Evolutionary conservation across 495 filamentous ascomycete species (phyloP).

Genomic region (Lineolata rhizophorae): DNA sequence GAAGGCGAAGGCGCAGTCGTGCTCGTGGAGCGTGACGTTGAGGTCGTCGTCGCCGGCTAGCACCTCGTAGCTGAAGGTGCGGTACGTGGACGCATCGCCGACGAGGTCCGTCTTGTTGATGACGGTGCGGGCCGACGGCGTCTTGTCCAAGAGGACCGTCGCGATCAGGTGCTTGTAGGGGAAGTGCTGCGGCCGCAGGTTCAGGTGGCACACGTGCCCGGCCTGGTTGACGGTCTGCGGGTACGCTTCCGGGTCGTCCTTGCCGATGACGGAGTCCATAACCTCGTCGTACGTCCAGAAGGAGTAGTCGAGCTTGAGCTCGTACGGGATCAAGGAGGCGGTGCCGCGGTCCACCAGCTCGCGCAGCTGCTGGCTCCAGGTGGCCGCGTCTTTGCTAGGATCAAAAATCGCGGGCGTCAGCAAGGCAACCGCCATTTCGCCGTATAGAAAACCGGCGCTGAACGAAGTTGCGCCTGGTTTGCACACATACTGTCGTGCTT

Average conservation of each 20-base stretch:
- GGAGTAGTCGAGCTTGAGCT: slow-evolving; percentile 55
- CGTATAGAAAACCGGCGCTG: too few relatives aligned
- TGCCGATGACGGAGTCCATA: slow-evolving; percentile 52
- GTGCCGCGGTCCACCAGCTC: slow-evolving; percentile 44
- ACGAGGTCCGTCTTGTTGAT: slow-evolving; percentile 91
- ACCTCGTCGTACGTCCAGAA: slow-evolving; percentile 82
- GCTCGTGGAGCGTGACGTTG: slow-evolving; percentile 51
- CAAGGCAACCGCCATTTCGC: background rate
- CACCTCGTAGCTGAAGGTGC: slow-evolving; percentile 88
- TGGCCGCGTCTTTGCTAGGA: slow-evolving; percentile 35
- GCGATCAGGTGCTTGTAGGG: slow-evolving; percentile 74
- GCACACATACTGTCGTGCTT: slow-evolving; percentile 35
- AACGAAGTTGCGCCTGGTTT: slow-evolving; percentile 1
- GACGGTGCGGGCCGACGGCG: slow-evolving; percentile 54
- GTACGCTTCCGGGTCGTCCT: slow-evolving; percentile 44
- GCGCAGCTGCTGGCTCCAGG: slow-evolving; percentile 47
- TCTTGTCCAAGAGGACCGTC: slow-evolving; percentile 72
- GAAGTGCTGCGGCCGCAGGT: slow-evolving; percentile 58
- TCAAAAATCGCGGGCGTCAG: slow-evolving; percentile 9
- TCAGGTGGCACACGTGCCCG: slow-evolving; percentile 81
- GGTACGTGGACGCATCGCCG: slow-evolving; percentile 61
- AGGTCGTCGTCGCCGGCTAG: slow-evolving; percentile 59
- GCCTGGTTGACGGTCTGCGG: slow-evolving; percentile 72
- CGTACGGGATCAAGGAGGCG: slow-evolving; percentile 47
- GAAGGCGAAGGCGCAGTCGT: slow-evolving; percentile 40